Conservation (phyloP, 139 green algal species). For the Pleodorina starrii region DNA sequence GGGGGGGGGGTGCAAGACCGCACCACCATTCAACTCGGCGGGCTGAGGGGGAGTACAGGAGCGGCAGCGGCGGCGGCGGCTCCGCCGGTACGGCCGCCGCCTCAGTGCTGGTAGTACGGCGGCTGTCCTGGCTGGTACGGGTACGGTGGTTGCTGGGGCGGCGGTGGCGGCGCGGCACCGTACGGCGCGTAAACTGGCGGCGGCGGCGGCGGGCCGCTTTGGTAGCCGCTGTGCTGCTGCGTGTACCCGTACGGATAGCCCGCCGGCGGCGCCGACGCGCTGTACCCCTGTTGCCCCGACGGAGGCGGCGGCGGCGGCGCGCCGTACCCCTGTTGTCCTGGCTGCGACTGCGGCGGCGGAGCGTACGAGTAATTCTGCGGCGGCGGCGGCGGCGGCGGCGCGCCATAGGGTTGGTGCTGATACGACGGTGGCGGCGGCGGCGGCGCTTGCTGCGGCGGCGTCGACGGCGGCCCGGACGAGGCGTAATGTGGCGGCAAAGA, state of each 20-base stretch:
- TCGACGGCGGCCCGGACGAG: not conserved
- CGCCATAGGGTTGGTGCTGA: no score
- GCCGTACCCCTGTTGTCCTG: not conserved
- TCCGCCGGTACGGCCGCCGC: no score
- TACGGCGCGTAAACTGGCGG: not conserved
- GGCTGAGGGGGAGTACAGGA: no score
- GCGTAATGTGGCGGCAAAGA: not conserved
- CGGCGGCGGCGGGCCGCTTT: slow-evolving; percentile 11
- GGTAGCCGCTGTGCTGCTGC: not conserved
- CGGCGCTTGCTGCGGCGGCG: not conserved
- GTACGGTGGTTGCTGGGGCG: slow-evolving; percentile 13
- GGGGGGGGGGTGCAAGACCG: no score
- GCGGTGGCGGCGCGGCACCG: not conserved
- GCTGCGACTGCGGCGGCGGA: not conserved
- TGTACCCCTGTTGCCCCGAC: not conserved
- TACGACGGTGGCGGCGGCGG: not conserved
- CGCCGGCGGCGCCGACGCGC: not conserved
- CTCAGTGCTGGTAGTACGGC: slow-evolving; percentile 26
- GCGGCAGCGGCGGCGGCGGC: no score
- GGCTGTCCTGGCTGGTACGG: slow-evolving; percentile 38
- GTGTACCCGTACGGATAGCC: not conserved
- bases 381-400: no score
- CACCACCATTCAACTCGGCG: no score
- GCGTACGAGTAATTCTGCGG: not conserved
- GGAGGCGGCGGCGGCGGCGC: slow-evolving; percentile 19